A percentile compares a stretch with the other conserved stretches of the same genome.
phyloP scores from a whole-genome alignment of 208 protist genomes.

The Leishmania amazonensis region DNA sequence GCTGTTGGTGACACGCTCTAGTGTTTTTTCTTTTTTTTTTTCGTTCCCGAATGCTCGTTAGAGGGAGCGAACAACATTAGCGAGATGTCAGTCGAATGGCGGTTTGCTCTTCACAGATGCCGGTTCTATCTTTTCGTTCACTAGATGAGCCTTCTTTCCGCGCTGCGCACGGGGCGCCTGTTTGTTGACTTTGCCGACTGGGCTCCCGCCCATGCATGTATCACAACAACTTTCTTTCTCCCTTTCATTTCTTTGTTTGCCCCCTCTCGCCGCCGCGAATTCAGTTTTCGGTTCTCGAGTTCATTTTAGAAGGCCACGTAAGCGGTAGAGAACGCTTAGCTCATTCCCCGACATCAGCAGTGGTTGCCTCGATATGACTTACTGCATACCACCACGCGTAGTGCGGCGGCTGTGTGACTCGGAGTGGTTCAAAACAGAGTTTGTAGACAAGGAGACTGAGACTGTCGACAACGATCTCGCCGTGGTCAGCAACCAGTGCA shows the following conservation, averaged over 20 bases:
- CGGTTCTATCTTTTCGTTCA: background rate
- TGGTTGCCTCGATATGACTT: slow-evolving; percentile 5
- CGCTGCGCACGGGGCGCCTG: background rate
- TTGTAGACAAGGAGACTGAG: background rate
- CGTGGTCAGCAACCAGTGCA: slow-evolving; percentile 15
- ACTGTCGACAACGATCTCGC: slow-evolving; percentile 1
- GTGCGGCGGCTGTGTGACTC: slow-evolving; percentile 24
- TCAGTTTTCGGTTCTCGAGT: slow-evolving; percentile 1
- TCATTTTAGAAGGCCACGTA: background rate
- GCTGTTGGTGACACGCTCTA: background rate
- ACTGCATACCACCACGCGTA: background rate
- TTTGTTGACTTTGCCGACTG: background rate
- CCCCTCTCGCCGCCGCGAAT: slow-evolving; percentile 4
- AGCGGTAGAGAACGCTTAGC: background rate
- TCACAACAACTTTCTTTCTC: slow-evolving; percentile 5
- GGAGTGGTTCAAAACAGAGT: slow-evolving; percentile 21
- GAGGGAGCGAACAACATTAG: slow-evolving; percentile 8
- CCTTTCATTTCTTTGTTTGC: slow-evolving; percentile 7
- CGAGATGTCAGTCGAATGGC: slow-evolving; percentile 2
- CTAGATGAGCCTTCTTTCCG: slow-evolving; percentile 1
- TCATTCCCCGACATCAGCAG: background rate
- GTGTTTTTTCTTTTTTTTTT: background rate
- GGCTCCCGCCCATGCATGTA: background rate
- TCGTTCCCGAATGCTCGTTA: background rate
- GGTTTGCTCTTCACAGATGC: slow-evolving; percentile 1